Base-by-base conservation (phyloP, 2,329 filamentous ascomycete species). In the Phaeosphaeria sp. region DNA sequence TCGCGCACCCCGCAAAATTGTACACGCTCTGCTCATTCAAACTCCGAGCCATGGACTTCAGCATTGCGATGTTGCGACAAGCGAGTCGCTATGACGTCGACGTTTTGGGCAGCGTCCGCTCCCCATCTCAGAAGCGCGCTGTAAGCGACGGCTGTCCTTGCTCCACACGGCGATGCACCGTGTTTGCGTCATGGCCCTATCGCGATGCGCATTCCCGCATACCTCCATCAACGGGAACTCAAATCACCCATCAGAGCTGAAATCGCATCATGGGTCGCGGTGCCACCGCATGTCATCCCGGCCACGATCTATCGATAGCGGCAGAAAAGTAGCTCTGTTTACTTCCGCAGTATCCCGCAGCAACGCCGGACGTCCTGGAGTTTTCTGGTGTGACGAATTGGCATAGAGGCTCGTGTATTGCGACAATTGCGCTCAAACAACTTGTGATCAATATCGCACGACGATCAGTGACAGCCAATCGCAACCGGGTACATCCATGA, bases 281-380 rank as follows among this genome's bases (percentile, higher is more conserved):
- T 53, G 36, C 49, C 45, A 49, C 49, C 21, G 54, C 54, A 52
- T 53, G 22, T 43, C 56, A 51, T 42, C 44, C 45, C 50, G 46
- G 49, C n/a, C 46, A 51, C 43, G 55, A 54, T 49, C 56, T 46
- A 54, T 56, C 44, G 57, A 60, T 58, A 55, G 51, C 50, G 17
- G 39, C 49, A 13, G n/a, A 43, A 20, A 45, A 40, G 24, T 46
- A 49, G 56, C 30, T 49, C 42, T 60, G 59, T 60, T 60, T 53
- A 62, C 47, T 49, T 64, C 63, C 63, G 63, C 55, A 50, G 40
- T 48, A 42, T 57, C 52, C 63, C 56, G 63, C 63, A 51, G 49
- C 57, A 50, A 55, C 58, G 25, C 25, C 25, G 24, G 24, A 22
- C n/a, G 2, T 13, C 24, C 22, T 33, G 42, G 20, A 22, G 18